phyloP scores from a whole-genome alignment of 495 filamentous ascomycete genomes.

The Daldinia concentrica region DNA sequence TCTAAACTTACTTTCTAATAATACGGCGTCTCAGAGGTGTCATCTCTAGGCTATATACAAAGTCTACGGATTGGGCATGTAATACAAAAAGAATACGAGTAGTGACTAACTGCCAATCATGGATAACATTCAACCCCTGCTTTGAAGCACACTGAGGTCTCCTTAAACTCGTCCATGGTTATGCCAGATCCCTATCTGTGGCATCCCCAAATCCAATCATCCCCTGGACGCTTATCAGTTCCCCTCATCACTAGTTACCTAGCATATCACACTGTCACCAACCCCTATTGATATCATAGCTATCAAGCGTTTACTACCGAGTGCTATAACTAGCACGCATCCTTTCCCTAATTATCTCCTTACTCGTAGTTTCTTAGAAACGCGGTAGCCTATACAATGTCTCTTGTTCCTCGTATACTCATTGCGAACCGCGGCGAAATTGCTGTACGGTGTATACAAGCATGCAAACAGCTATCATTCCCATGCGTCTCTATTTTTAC shows the following conservation, averaged over 20 bases:
- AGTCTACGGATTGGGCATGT: no score
- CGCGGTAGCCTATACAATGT: slow-evolving; percentile 3
- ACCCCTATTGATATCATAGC: not conserved
- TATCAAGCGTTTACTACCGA: not conserved
- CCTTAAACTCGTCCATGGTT: not conserved
- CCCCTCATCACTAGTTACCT: slow-evolving; percentile 18
- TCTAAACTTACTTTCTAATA: no score
- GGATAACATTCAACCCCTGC: no score
- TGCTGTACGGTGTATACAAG: slow-evolving; percentile 58
- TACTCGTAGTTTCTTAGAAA: not conserved
- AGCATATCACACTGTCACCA: not conserved
- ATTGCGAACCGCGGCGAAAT: slow-evolving; percentile 68
- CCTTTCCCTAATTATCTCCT: not conserved
- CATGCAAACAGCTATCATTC: slow-evolving; percentile 54
- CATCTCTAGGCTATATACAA: no score
- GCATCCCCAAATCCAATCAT: slow-evolving; percentile 2
- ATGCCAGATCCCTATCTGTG: not conserved
- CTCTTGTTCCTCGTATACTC: slow-evolving; percentile 31
- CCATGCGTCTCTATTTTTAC: slow-evolving; percentile 65
- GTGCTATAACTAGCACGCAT: not conserved
- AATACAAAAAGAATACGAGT: no score
- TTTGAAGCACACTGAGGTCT: no score
- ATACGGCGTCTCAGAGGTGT: no score
- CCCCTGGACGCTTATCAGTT: slow-evolving; percentile 28
- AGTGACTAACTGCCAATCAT: no score